Conservation (phyloP, 1,139 yeast genomes). For the Taphrina confusa region DNA sequence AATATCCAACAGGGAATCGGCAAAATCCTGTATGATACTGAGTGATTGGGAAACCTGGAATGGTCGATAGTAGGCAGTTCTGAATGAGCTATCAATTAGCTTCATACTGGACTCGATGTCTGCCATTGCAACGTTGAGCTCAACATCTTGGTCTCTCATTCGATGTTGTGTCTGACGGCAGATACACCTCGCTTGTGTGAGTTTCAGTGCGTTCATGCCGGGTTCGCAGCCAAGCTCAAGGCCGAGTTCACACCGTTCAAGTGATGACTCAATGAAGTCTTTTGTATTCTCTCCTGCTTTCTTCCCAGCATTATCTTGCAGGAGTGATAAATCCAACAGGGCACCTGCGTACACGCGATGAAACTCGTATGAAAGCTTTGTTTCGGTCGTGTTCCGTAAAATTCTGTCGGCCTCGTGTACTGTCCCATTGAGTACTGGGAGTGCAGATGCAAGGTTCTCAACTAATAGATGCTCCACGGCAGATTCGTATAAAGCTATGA, state of each 20-base stretch:
- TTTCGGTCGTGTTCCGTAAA: conserved; percentile 52
- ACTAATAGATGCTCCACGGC: conserved; percentile 31
- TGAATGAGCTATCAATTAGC: conserved; percentile 4
- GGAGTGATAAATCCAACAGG: conserved; percentile 62
- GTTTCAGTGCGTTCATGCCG: not conserved
- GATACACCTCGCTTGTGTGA: conserved; percentile 3
- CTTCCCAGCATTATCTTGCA: conserved; percentile 40
- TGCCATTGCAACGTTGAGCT: not conserved
- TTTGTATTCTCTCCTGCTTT: conserved; percentile 50
- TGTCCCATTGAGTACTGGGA: conserved; percentile 67
- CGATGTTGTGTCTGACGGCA: not conserved
- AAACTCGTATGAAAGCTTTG: conserved; percentile 58
- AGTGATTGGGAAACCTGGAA: not conserved
- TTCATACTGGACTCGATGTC: not conserved
- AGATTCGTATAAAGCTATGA: conserved; percentile 62
- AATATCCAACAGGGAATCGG: conserved; percentile 2
- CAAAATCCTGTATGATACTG: conserved; percentile 17
- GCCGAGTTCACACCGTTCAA: conserved; percentile 70
- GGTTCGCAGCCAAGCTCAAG: conserved; percentile 45
- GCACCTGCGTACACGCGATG: conserved; percentile 75
- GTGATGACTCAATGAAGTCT: conserved; percentile 66
- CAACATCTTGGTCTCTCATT: not conserved
- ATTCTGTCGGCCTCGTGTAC: conserved; percentile 89
- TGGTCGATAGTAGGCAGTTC: not conserved
- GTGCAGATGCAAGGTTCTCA: conserved; percentile 37